Evolutionary conservation across 441 rosid genomes (phyloP).

Genomic region (Dalechampia spathulata): DNA sequence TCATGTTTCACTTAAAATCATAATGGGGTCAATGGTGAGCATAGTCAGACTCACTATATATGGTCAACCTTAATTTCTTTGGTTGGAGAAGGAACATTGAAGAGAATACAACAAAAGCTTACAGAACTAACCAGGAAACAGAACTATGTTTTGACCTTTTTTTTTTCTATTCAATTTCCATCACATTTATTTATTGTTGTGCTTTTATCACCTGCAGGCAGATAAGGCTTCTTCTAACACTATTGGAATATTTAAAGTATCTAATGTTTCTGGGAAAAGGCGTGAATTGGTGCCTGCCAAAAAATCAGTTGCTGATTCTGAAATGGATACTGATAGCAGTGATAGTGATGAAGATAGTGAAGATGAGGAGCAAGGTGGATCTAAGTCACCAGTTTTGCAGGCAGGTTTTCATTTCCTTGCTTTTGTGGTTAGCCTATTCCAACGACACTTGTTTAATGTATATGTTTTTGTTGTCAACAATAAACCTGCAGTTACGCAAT

Average conservation of each 20-base stretch:
- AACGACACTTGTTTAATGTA: slow-evolving; percentile 3
- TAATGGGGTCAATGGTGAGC: background rate
- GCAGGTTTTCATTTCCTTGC: slow-evolving; percentile 24
- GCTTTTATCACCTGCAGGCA: slow-evolving; percentile 42
- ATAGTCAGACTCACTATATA: no score
- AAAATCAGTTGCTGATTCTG: slow-evolving; percentile 38
- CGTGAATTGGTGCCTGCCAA: slow-evolving; percentile 59
- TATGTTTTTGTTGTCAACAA: slow-evolving; percentile 13
- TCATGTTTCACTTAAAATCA: no score
- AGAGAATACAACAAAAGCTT: background rate
- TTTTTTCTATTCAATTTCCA: background rate
- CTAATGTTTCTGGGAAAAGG: slow-evolving; percentile 75
- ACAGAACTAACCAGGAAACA: background rate
- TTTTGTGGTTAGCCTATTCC: background rate
- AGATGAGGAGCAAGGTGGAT: slow-evolving; percentile 48
- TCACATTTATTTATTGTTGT: background rate
- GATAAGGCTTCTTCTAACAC: slow-evolving; percentile 69
- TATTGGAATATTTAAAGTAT: slow-evolving; percentile 69
- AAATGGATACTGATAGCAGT: slow-evolving; percentile 52
- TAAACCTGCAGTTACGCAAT: slow-evolving; percentile 50
- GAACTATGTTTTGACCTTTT: background rate
- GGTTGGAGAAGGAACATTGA: no score
- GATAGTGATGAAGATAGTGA: slow-evolving; percentile 73
- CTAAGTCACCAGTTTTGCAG: slow-evolving; percentile 62
- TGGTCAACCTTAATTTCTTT: no score